A percentile compares a stretch with the other conserved stretches of the same genome.
Evolutionary conservation across 176 grass and related monocot species (phyloP).

Genomic region (bread wheat (Triticum aestivum)): DNA sequence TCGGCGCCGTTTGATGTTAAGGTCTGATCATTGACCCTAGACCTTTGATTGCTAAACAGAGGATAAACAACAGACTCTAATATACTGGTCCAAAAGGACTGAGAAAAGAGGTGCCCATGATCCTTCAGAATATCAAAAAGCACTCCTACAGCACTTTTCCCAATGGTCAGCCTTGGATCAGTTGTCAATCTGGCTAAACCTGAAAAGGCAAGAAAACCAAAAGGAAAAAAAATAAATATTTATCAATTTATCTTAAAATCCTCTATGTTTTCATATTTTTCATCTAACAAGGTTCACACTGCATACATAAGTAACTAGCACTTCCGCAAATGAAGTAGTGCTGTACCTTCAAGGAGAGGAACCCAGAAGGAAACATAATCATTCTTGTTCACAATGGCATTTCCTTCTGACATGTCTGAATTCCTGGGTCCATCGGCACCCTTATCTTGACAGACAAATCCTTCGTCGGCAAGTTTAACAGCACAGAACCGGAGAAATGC

Average conservation of each 20-base stretch:
- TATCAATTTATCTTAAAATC: not conserved
- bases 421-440: slow-evolving; percentile 33
- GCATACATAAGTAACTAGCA: slow-evolving; percentile 3
- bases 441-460: slow-evolving; percentile 64
- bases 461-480: slow-evolving; percentile 90
- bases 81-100: slow-evolving; percentile 67
- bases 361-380: slow-evolving; percentile 85
- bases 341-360: slow-evolving; percentile 68
- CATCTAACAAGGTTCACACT: slow-evolving; percentile 1
- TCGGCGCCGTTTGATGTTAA: slow-evolving; percentile 38
- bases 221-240: not conserved
- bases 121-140: slow-evolving; percentile 99
- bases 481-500: slow-evolving; percentile 96
- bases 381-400: slow-evolving; percentile 58
- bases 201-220: slow-evolving; percentile 34
- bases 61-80: slow-evolving; percentile 80
- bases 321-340: not conserved
- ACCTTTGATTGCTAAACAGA: slow-evolving; percentile 59
- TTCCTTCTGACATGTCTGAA: slow-evolving; percentile 49
- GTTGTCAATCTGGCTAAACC: slow-evolving; percentile 88
- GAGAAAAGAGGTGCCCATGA: slow-evolving; percentile 77
- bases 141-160: slow-evolving; percentile 84
- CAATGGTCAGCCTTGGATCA: slow-evolving; percentile 78
- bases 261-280: slow-evolving; percentile 13
- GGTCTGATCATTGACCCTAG: slow-evolving; percentile 29